A percentile compares a stretch with the other conserved stretches of the same genome.
These are phyloP conservation scores for Helminthosporium solani DNA, from an alignment of 2,329 filamentous ascomycete genomes.

Conservation along the genomic window DNA sequence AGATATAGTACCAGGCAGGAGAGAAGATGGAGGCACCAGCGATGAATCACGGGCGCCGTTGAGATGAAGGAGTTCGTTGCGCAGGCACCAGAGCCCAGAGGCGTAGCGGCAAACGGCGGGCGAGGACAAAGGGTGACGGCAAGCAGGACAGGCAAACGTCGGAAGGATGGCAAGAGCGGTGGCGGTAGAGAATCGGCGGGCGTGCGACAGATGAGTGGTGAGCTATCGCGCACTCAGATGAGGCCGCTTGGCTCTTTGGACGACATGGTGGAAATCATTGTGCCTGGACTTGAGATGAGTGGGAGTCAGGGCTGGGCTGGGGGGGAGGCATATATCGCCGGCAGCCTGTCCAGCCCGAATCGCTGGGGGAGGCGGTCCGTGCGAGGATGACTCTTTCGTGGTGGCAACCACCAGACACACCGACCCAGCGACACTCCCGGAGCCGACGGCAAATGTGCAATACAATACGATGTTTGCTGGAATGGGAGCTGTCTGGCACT, in stretches of 20 bases:
- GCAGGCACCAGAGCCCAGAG: slow-evolving; percentile 11
- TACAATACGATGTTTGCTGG: neutral
- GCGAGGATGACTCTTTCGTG: neutral
- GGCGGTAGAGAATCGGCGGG: slow-evolving; percentile 1
- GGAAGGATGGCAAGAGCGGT: slow-evolving; percentile 4
- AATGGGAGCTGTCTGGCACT: neutral
- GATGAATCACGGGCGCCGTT: slow-evolving; percentile 1
- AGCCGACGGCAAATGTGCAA: too few species aligned
- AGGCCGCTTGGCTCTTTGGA: slow-evolving; percentile 31
- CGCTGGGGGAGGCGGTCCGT: neutral
- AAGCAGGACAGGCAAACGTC: slow-evolving; percentile 10
- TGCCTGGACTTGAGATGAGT: slow-evolving; percentile 5
- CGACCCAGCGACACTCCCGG: too few species aligned
- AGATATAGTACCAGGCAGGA: slow-evolving; percentile 6
- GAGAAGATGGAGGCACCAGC: neutral
- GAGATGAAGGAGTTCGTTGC: slow-evolving; percentile 5
- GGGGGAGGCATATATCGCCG: neutral
- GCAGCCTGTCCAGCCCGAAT: neutral
- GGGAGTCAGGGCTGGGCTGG: neutral
- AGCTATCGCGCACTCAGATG: slow-evolving; percentile 12
- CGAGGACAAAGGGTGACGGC: slow-evolving; percentile 6
- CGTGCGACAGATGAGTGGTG: slow-evolving; percentile 1
- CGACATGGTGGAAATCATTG: slow-evolving; percentile 37
- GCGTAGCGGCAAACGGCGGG: slow-evolving; percentile 5
- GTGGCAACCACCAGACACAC: neutral